Percentiles rank a stretch among this genome's conserved stretches.
These are phyloP conservation scores for Zymoseptoria passerinii DNA, from an alignment of 2,329 filamentous ascomycete genomes.

Conservation along the genomic window DNA sequence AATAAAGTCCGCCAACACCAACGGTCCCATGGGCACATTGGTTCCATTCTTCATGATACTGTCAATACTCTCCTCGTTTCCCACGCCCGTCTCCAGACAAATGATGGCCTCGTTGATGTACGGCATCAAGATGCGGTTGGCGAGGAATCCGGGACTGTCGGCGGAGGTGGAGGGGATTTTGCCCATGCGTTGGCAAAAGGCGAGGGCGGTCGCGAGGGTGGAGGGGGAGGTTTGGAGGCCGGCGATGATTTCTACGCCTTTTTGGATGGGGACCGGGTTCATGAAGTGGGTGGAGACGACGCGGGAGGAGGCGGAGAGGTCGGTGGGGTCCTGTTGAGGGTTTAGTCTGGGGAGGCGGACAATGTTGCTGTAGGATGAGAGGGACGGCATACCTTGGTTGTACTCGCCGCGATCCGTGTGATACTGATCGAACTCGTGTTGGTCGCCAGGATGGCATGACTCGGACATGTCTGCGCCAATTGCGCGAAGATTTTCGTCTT, in stretches of 20 bases:
- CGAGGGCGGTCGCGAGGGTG: conserved; percentile 74
- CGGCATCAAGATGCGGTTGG: conserved; percentile 95
- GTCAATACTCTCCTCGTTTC: conserved; percentile 84
- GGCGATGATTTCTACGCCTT: conserved; percentile 95
- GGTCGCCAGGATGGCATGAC: conserved; percentile 84
- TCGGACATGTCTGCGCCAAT: conserved; percentile 70
- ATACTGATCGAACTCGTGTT: conserved; percentile 99
- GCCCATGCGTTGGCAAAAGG: conserved; percentile 84
- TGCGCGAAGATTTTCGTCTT: conserved; percentile 82
- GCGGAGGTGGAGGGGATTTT: conserved; percentile 83
- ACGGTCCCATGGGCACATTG: conserved; percentile 94
- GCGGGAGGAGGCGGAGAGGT: conserved; percentile 72
- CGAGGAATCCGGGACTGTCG: conserved; percentile 87
- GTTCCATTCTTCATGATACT: conserved; percentile 99
- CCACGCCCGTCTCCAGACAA: conserved; percentile 88
- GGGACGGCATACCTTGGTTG: conserved; percentile 45
- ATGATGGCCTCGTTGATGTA: conserved; percentile 99
- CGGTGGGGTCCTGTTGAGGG: conserved; percentile 53
- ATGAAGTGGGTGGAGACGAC: conserved; percentile 98
- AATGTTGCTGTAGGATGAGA: no score
- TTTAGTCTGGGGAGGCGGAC: not conserved
- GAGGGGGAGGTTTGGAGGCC: conserved; percentile 80
- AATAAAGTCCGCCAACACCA: conserved; percentile 93
- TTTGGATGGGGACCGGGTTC: conserved; percentile 96
- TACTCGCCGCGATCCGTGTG: conserved; percentile 82